Evolutionary conservation across 192 early-diverging fungal genomes (phyloP).

Genomic region (Backusella tuberculispora): DNA sequence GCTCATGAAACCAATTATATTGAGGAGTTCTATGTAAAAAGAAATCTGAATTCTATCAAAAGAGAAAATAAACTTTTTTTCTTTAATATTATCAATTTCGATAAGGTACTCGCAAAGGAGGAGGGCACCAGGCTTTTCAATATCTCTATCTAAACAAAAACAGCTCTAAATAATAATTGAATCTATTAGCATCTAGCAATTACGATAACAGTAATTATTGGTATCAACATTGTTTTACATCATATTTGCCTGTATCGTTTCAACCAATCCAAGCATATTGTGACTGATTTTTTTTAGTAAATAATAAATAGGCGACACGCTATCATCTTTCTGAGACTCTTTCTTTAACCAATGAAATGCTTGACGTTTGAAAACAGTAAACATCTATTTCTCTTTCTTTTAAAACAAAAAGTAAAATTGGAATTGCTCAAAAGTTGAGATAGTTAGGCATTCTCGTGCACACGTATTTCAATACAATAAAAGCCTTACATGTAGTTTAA

Average conservation of each 20-base stretch:
- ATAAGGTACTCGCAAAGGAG: too few relatives aligned
- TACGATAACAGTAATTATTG: too few relatives aligned
- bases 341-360: not conserved
- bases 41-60: too few relatives aligned
- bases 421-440: not conserved
- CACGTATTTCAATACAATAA: not conserved
- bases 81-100: too few relatives aligned
- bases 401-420: not conserved
- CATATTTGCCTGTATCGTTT: not conserved
- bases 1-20: too few relatives aligned
- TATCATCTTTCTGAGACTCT: too few relatives aligned
- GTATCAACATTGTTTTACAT: too few relatives aligned
- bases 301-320: not conserved
- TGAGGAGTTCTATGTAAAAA: too few relatives aligned
- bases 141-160: not conserved
- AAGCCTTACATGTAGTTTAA: not conserved
- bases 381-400: not conserved
- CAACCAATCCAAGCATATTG: constrained; percentile 2
- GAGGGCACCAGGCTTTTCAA: too few relatives aligned
- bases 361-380: not conserved
- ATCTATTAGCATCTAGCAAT: not conserved
- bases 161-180: not conserved
- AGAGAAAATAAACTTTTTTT: too few relatives aligned
- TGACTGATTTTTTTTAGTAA: not conserved
- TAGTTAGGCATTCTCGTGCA: not conserved